Conservation (phyloP, 164 flowering plant species). For the Sextonia rubra region DNA sequence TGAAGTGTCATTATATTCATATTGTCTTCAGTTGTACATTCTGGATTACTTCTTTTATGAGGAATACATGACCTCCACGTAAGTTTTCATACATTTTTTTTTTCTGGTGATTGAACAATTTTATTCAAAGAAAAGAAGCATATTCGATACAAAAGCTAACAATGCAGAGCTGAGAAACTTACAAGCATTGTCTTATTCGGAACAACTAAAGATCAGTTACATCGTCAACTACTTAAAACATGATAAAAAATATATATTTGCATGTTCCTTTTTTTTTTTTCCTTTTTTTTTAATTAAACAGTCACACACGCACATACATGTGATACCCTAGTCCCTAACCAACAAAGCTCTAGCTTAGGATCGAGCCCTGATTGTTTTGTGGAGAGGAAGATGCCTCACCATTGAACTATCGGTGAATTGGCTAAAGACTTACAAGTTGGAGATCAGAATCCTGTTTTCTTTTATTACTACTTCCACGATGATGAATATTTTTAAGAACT, state of each 20-base stretch:
- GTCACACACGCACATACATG: too few relatives aligned
- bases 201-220: not conserved
- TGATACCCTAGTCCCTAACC: too few relatives aligned
- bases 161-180: not conserved
- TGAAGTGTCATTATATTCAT: conserved; percentile 13
- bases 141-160: not conserved
- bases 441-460: not conserved
- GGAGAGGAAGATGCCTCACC: too few relatives aligned
- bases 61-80: conserved; percentile 99
- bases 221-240: not conserved
- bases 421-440: not conserved
- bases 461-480: too few relatives aligned
- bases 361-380: too few relatives aligned
- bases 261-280: too few relatives aligned
- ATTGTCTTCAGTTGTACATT: conserved; percentile 63
- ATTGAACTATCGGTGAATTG: too few relatives aligned
- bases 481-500: too few relatives aligned
- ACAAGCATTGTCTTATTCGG: not conserved
- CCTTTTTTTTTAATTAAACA: too few relatives aligned
- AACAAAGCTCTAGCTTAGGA: too few relatives aligned
- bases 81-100: conserved; percentile 27
- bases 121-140: not conserved
- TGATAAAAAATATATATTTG: too few relatives aligned
- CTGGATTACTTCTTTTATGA: conserved; percentile 84
- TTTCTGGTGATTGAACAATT: not conserved